These are phyloP conservation scores for Linanthus parryae DNA, from an alignment of 148 eudicot species.

Conservation along the genomic window DNA sequence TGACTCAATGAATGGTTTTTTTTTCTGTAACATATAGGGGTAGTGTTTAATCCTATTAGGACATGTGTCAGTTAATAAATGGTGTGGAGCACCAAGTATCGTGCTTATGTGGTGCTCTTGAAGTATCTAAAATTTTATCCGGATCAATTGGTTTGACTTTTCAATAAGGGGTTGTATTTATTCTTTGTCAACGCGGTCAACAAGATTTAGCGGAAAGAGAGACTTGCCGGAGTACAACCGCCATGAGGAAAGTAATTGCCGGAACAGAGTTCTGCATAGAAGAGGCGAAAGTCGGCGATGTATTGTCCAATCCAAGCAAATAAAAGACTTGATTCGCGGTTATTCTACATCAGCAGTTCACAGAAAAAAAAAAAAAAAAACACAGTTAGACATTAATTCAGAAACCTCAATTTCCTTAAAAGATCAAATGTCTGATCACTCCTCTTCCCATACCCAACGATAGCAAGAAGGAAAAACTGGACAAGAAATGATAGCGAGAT, in stretches of 20 bases:
- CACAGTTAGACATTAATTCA: background rate
- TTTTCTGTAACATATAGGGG: too few relatives aligned
- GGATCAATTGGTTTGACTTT: too few relatives aligned
- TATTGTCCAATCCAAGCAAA: constrained; percentile 90
- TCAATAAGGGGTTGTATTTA: too few relatives aligned
- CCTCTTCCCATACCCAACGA: constrained; percentile 55
- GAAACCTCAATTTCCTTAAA: too few relatives aligned
- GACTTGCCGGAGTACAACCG: constrained; percentile 62
- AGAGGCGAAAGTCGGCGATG: constrained; percentile 98
- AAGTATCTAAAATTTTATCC: too few relatives aligned
- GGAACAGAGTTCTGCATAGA: constrained; percentile 98
- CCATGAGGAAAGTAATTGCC: constrained; percentile 98
- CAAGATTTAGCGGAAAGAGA: background rate
- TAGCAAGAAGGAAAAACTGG: constrained; percentile 85
- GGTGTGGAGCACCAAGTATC: too few relatives aligned
- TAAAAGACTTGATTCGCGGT: constrained; percentile 97
- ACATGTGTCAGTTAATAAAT: too few relatives aligned
- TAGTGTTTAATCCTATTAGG: too few relatives aligned
- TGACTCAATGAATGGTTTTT: too few relatives aligned
- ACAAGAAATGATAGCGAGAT: constrained; percentile 54
- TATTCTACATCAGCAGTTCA: constrained; percentile 38
- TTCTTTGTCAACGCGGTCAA: too few relatives aligned
- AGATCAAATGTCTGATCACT: background rate
- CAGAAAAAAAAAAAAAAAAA: background rate
- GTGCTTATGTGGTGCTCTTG: too few relatives aligned